phyloP scores from a whole-genome alignment of 306 rosid genomes.

The peach (Prunus persica) region Prunus_persica_NCBIv2 NC_034009.1:37596501-37597000 shows the following conservation, averaged over 20 bases:
- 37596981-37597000: too few relatives aligned
- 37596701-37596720: background rate
- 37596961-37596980: too few relatives aligned
- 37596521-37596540: conserved; percentile 80
- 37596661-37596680: conserved; percentile 48
- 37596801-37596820: conserved; percentile 64
- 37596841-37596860: conserved; percentile 73
- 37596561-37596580: conserved; percentile 97
- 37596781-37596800: conserved; percentile 46
- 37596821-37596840: conserved; percentile 80
- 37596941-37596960: background rate
- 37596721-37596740: background rate
- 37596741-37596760: background rate
- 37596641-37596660: conserved; percentile 63
- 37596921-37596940: background rate
- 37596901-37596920: conserved; percentile 4
- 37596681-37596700: conserved; percentile 14
- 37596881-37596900: conserved; percentile 75
- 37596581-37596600: conserved; percentile 98
- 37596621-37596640: conserved; percentile 92
- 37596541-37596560: conserved; percentile 68
- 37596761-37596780: conserved; percentile 1
- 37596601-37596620: conserved; percentile 91
- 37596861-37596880: conserved; percentile 92
- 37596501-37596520: conserved; percentile 60